Evolutionary conservation across 1,284 basidiomycete genomes (phyloP), one percentile per base, ranked within the genome.

Genomic region (Afroboletus lepidellus): DNA sequence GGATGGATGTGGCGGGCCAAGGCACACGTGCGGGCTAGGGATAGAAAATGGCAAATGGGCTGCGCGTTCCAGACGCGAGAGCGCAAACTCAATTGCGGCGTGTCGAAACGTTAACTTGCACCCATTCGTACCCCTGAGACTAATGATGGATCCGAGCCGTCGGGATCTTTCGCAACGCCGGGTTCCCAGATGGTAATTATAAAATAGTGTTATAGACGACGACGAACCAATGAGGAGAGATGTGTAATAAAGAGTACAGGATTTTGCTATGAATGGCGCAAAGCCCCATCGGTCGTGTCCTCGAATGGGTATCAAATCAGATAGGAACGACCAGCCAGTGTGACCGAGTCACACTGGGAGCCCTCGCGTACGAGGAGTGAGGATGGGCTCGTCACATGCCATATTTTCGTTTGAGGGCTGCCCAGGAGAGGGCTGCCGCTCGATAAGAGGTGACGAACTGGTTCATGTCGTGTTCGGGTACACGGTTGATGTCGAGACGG

Each of bases 391-490:
- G 30, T 65, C 56, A 72, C 73, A 78, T 74, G 58, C 83, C 77
- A 61, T 90, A 90, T 65, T 85, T 89, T 69, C 78, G 77, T 68
- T 79, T 83, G 53, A 90, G 71, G 38, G 87, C 82, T 43, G 72
- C 69, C 87, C 87, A 90, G 9, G 83, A 83, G 24, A 84, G 76
- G 8, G 76, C 79, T 32, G 77, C 84, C 13, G 75, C 69, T 34
- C 75, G 67, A 60, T 86, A 76, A 34, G 72, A 73, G 16, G 73
- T 64, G 25, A 85, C 82, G 60, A 91, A 89, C 25, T 78, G 75
- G 52, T 80, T 81, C 88, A 91, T 91, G 64, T 91, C 87, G 53
- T 82, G 78, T 67, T 91, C 87, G 24, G 84, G 83, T 56, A 90
- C 84, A 59, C 87, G 84, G 63, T 90, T 90, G 60, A 90, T 82